Percentiles rank a stretch among this genome's conserved stretches.
Conservation (phyloP, 371 early-diverging fungal genomes). For the Haplosporangium sp. region DNA sequence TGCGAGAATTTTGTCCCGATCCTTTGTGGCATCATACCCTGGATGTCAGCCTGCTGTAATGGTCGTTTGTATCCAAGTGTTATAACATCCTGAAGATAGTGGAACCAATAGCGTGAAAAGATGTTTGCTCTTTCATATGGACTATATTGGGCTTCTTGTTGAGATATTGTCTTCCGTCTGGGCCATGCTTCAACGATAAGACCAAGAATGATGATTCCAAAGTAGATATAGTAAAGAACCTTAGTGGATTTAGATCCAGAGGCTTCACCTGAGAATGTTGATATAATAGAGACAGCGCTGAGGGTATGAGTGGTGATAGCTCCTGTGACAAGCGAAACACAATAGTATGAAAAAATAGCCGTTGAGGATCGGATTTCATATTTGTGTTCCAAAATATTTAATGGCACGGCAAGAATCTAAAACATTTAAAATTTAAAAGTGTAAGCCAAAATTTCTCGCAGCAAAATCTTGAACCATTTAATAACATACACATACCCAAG, state of each 20-base stretch:
- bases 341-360: conserved; percentile 30
- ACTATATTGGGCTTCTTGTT: conserved; percentile 12
- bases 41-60: conserved; percentile 18
- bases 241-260: neutral
- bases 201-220: conserved; percentile 23
- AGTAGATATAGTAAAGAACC: conserved; percentile 21
- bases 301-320: conserved; percentile 37
- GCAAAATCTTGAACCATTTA: neutral
- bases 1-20: conserved; percentile 26
- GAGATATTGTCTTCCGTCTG: conserved; percentile 27
- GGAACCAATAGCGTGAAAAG: conserved; percentile 39
- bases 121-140: conserved; percentile 49
- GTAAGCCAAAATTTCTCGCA: neutral
- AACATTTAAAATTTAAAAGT: neutral
- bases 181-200: conserved; percentile 47
- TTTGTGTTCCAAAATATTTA: conserved; percentile 33
- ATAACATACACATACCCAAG: conserved; percentile 4
- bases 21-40: conserved; percentile 33
- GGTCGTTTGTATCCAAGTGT: conserved; percentile 31
- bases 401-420: conserved; percentile 13
- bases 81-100: conserved; percentile 33
- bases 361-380: conserved; percentile 46
- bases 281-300: neutral
- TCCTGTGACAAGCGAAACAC: conserved; percentile 21
- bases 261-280: neutral